Percentiles rank a stretch among this genome's conserved stretches.
Evolutionary conservation across 176 grass and related monocot genomes (phyloP).

Genomic region (Phragmites australis): DNA sequence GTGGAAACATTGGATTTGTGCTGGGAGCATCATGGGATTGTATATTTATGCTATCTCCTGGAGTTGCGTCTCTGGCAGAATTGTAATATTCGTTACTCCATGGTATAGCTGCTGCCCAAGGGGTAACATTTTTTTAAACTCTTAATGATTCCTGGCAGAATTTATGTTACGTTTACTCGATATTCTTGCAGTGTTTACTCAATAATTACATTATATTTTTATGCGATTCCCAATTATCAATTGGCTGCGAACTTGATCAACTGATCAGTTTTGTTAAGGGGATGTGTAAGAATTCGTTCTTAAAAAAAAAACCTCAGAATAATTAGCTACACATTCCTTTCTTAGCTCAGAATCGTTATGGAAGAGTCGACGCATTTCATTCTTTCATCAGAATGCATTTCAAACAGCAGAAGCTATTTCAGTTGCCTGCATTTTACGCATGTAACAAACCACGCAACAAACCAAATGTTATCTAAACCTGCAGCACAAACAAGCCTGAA

Average conservation of each 20-base stretch:
- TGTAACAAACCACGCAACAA: neutral
- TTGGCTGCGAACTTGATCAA: neutral
- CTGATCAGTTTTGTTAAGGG: neutral
- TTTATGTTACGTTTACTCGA: no score
- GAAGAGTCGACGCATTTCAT: no score
- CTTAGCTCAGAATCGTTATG: neutral
- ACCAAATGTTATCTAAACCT: neutral
- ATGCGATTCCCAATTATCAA: neutral
- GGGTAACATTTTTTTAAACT: neutral
- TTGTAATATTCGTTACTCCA: no score
- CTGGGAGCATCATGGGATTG: neutral
- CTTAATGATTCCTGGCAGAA: neutral
- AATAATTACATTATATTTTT: neutral
- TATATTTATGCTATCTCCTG: no score
- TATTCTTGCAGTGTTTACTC: no score
- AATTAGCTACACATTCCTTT: neutral
- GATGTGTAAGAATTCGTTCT: neutral
- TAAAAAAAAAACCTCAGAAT: no score
- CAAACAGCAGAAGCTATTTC: neutral
- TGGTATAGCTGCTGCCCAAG: neutral
- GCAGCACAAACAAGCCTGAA: slow-evolving; percentile 1
- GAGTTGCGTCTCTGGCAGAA: no score
- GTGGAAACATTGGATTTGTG: neutral
- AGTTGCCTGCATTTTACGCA: neutral
- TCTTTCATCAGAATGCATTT: neutral